Conservation (phyloP, 2,329 filamentous ascomycete species). For the Cladosporium sp. region DNA sequence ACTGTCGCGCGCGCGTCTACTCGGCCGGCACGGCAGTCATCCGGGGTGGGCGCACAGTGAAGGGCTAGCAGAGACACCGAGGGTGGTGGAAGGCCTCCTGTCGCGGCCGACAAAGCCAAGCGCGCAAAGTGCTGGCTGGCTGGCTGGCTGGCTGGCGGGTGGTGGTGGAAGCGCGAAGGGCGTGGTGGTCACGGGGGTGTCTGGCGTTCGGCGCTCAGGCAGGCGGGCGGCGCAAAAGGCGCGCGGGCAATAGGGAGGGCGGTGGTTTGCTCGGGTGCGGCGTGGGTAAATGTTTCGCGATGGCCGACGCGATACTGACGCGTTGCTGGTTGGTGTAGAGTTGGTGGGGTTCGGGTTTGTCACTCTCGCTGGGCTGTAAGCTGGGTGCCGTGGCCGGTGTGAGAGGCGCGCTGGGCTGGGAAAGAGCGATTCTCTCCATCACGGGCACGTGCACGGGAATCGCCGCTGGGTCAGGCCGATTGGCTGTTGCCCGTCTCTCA, state of each 20-base stretch:
- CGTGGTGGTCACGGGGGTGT: slow-evolving; percentile 17
- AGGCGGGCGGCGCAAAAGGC: slow-evolving; percentile 1
- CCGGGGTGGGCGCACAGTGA: slow-evolving; percentile 5
- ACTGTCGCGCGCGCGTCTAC: slow-evolving; percentile 13
- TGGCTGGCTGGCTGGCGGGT: background rate
- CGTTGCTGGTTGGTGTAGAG: slow-evolving; percentile 12
- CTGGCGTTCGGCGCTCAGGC: background rate
- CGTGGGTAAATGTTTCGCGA: slow-evolving; percentile 18
- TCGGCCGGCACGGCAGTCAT: background rate
- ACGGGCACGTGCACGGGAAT: background rate
- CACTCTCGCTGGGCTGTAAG: slow-evolving; percentile 1
- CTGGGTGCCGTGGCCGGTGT: slow-evolving; percentile 1
- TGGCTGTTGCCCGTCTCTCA: background rate
- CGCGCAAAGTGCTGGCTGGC: slow-evolving; percentile 16
- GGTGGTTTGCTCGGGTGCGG: slow-evolving; percentile 13
- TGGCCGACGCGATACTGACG: slow-evolving; percentile 19
- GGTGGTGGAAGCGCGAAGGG: slow-evolving; percentile 15
- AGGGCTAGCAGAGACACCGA: slow-evolving; percentile 1
- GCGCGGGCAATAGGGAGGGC: slow-evolving; percentile 2
- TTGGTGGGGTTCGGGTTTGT: slow-evolving; percentile 7
- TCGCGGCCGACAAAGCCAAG: slow-evolving; percentile 7
- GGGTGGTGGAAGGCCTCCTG: background rate
- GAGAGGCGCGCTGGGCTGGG: background rate
- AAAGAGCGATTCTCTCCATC: background rate
- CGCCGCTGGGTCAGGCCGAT: background rate